Conservation (phyloP, 2,329 filamentous ascomycete genomes). For the Arthrobotrys conoides region DNA sequence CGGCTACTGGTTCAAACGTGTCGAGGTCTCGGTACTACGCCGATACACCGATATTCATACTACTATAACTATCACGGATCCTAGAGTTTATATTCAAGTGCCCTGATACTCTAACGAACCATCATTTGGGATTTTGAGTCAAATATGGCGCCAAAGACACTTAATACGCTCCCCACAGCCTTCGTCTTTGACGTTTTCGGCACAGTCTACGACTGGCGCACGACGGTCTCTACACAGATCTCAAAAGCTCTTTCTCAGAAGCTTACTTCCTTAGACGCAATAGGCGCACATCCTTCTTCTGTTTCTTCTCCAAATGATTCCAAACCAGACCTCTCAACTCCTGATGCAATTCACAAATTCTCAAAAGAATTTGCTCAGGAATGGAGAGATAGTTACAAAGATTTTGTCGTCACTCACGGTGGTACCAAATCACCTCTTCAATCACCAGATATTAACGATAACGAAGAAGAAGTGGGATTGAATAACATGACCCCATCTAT, state of each 20-base stretch:
- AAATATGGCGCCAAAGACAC: constrained; percentile 1
- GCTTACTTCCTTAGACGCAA: constrained; percentile 66
- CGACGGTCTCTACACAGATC: constrained; percentile 75
- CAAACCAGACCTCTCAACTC: constrained; percentile 67
- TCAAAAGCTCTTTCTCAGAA: constrained; percentile 70
- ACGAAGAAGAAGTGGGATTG: constrained; percentile 60
- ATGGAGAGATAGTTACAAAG: constrained; percentile 77
- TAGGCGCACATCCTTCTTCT: constrained; percentile 7
- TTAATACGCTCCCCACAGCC: constrained; percentile 69
- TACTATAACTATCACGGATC: background rate
- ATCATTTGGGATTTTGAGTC: background rate
- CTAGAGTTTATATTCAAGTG: background rate
- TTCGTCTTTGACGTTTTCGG: constrained; percentile 84
- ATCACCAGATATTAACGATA: constrained; percentile 69
- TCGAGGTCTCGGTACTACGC: background rate
- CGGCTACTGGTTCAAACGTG: background rate
- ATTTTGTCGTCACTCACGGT: constrained; percentile 71
- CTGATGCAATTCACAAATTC: constrained; percentile 72
- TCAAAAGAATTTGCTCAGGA: constrained; percentile 78
- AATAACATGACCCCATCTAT: constrained; percentile 63
- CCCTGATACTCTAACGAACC: background rate
- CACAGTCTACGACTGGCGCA: constrained; percentile 84
- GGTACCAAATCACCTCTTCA: background rate
- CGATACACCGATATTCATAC: background rate
- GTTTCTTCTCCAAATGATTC: constrained; percentile 66